phyloP scores from a whole-genome alignment of 202 grass and related monocot genomes.

The Schoenoplectus triqueter region DNA sequence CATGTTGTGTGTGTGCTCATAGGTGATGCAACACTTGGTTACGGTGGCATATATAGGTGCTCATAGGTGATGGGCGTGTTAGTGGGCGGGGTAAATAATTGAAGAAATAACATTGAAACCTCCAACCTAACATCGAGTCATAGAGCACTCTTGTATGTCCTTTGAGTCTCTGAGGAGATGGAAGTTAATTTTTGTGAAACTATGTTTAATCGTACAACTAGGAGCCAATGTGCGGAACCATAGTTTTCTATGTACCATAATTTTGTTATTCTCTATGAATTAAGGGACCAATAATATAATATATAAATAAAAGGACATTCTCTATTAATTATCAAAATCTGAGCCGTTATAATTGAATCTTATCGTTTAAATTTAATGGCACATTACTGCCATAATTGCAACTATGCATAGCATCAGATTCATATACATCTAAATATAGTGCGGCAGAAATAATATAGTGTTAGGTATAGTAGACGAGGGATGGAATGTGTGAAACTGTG shows the following conservation, averaged over 20 bases:
- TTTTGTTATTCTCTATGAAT: no score
- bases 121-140: neutral
- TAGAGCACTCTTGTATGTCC: neutral
- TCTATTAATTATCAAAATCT: no score
- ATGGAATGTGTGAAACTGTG: no score
- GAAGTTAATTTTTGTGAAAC: neutral
- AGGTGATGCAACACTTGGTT: conserved; percentile 29
- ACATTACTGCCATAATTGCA: no score
- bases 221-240: neutral
- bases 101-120: neutral
- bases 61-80: conserved; percentile 19
- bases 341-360: no score
- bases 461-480: neutral
- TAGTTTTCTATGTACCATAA: no score
- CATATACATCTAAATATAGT: neutral
- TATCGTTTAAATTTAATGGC: no score
- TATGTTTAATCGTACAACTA: neutral
- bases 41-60: conserved; percentile 6
- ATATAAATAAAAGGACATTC: no score
- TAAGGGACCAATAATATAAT: no score
- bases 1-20: neutral
- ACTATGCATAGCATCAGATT: no score
- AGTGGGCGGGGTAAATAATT: conserved; percentile 4
- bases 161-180: neutral
- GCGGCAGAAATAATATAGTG: neutral